Percentiles rank a stretch among this genome's conserved stretches.
Conservation (phyloP, 441 rosid species). For the Jatropha multifida region DNA sequence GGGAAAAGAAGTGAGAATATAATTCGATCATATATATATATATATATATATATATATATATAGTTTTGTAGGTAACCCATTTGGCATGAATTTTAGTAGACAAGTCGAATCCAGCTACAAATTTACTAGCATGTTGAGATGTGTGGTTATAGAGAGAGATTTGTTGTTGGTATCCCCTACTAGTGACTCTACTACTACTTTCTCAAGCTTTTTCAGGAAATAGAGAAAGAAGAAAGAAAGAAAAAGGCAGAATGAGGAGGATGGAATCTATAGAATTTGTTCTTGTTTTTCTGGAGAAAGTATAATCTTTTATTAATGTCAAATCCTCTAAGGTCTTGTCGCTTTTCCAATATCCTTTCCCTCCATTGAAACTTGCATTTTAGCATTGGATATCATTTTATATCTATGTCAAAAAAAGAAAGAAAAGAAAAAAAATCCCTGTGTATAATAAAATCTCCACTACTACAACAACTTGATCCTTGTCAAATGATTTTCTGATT, state of each 20-base stretch:
- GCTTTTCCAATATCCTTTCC: constrained; percentile 41
- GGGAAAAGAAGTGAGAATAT: constrained; percentile 13
- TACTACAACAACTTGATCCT: constrained; percentile 26
- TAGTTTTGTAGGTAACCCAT: constrained; percentile 4
- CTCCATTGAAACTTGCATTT: constrained; percentile 50
- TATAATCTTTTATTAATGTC: constrained; percentile 43
- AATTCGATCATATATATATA: neutral
- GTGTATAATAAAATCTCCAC: constrained; percentile 35
- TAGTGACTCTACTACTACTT: constrained; percentile 5
- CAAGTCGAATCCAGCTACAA: constrained; percentile 24
- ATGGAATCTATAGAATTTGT: constrained; percentile 54
- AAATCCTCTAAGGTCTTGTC: constrained; percentile 43
- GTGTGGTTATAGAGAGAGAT: constrained; percentile 21
- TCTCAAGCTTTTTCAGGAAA: no score
- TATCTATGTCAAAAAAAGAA: no score
- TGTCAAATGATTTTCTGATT: constrained; percentile 27
- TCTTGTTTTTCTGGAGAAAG: constrained; percentile 42
- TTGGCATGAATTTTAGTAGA: constrained; percentile 13
- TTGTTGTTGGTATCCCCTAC: constrained; percentile 21
- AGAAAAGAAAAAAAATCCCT: constrained; percentile 29
- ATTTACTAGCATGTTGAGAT: constrained; percentile 14
- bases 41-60: neutral
- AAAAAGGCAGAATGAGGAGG: constrained; percentile 19
- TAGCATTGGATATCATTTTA: constrained; percentile 1
- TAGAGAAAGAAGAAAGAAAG: constrained; percentile 1